Evolutionary conservation across 2,329 filamentous ascomycete species (phyloP).

Genomic region (Diaporthe australafricana): DNA sequence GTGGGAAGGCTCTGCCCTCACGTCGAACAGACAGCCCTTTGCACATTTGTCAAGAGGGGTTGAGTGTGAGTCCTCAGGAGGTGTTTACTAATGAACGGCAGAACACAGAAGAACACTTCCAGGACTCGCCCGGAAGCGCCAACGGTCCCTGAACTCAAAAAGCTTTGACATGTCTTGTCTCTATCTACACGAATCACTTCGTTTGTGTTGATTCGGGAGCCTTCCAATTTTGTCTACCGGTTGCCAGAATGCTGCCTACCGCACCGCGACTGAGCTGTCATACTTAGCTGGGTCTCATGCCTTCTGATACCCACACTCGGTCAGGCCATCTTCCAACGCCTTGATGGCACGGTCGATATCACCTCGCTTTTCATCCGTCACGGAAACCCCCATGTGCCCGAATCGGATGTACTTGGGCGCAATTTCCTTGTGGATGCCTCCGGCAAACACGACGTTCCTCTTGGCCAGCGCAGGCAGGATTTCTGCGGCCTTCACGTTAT

Average conservation of each 20-base stretch:
- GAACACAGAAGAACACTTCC: background rate
- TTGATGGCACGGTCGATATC: conserved; percentile 88
- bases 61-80: background rate
- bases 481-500: conserved; percentile 82
- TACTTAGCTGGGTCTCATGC: conserved; percentile 43
- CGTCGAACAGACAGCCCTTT: background rate
- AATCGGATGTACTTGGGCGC: conserved; percentile 94
- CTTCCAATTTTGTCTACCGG: conserved; percentile 28
- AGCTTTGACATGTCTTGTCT: background rate
- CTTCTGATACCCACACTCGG: conserved; percentile 77
- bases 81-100: conserved; percentile 22
- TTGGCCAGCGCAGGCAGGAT: conserved; percentile 86
- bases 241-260: background rate
- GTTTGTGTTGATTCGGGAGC: background rate
- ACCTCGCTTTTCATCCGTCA: conserved; percentile 79
- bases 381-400: conserved; percentile 97
- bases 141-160: background rate
- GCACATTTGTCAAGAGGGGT: background rate
- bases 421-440: conserved; percentile 95
- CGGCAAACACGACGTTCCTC: conserved; percentile 93
- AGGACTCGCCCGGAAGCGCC: background rate
- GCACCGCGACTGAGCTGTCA: conserved; percentile 3
- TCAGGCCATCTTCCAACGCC: conserved; percentile 79
- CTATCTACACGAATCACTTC: conserved; percentile 18
- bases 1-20: background rate